phyloP scores from a whole-genome alignment of 331 rosid genomes.

The Stylosanthes scabra region DNA sequence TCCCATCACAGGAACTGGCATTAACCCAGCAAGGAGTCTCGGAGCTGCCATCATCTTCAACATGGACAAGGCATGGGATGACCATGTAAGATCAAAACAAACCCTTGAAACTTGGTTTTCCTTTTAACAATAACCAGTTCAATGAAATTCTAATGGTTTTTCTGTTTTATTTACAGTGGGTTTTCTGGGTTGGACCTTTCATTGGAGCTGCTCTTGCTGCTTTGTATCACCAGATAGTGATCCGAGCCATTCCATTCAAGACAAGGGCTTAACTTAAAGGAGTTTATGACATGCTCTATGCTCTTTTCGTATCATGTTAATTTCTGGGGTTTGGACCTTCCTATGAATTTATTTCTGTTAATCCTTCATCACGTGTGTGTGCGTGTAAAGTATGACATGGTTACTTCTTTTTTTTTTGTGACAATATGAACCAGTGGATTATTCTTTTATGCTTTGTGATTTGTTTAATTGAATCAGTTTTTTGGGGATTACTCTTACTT shows the following conservation, averaged over 20 bases:
- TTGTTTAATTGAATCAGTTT: too few relatives aligned
- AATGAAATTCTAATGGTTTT: neutral
- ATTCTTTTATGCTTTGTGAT: neutral
- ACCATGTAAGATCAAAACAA: constrained; percentile 46
- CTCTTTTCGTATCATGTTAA: constrained; percentile 4
- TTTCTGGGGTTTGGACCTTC: constrained; percentile 14
- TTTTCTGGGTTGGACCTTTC: constrained; percentile 98
- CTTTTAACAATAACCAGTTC: neutral
- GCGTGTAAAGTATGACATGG: constrained; percentile 31
- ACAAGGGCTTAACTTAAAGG: constrained; percentile 47
- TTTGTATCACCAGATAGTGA: constrained; percentile 78
- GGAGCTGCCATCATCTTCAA: constrained; percentile 91
- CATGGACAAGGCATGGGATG: constrained; percentile 75
- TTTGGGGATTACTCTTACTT: too few relatives aligned
- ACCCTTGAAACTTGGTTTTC: neutral
- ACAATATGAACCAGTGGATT: constrained; percentile 11
- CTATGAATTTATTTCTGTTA: constrained; percentile 30
- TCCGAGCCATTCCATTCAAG: constrained; percentile 94
- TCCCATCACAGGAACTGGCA: constrained; percentile 92
- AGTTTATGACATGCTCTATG: neutral
- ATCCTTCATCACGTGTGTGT: neutral
- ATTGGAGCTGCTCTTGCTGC: constrained; percentile 95
- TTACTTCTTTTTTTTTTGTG: constrained; percentile 8
- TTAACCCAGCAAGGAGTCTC: constrained; percentile 93
- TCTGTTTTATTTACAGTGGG: constrained; percentile 59